Evolutionary conservation across 2,329 filamentous ascomycete genomes (phyloP).

Genomic region (Phoma sp.): DNA sequence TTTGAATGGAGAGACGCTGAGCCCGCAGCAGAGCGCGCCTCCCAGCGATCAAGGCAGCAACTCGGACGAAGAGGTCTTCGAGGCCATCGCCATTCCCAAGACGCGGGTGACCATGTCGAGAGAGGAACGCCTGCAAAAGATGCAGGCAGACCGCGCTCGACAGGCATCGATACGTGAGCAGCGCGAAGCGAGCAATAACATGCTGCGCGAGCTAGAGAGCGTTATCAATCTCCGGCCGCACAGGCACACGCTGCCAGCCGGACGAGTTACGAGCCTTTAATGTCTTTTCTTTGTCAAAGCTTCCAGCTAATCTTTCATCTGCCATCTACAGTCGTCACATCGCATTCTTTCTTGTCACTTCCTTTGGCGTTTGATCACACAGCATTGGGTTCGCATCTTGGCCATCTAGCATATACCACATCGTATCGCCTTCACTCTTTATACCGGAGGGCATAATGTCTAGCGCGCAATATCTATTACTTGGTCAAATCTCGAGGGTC

Average conservation of each 20-base stretch:
- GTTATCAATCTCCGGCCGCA: slow-evolving; percentile 65
- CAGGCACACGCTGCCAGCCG: slow-evolving; percentile 29
- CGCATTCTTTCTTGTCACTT: neutral
- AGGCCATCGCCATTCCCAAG: slow-evolving; percentile 80
- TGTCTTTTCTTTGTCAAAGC: slow-evolving; percentile 7
- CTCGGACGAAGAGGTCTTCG: slow-evolving; percentile 80
- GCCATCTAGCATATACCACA: slow-evolving; percentile 9
- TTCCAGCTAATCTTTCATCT: neutral
- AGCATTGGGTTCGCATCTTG: slow-evolving; percentile 4
- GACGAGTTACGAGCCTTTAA: slow-evolving; percentile 44
- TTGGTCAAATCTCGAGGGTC: slow-evolving; percentile 4
- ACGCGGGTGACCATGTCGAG: slow-evolving; percentile 72
- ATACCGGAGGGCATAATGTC: slow-evolving; percentile 8
- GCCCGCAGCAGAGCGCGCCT: slow-evolving; percentile 47
- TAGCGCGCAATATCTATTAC: slow-evolving; percentile 1
- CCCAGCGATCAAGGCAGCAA: slow-evolving; percentile 59
- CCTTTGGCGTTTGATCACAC: neutral
- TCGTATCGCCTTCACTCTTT: slow-evolving; percentile 1
- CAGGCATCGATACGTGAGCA: slow-evolving; percentile 75
- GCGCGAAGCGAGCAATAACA: slow-evolving; percentile 80
- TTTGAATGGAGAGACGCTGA: slow-evolving; percentile 72
- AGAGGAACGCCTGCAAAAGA: slow-evolving; percentile 85
- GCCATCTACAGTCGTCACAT: neutral
- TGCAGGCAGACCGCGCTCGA: slow-evolving; percentile 82
- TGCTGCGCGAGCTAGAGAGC: slow-evolving; percentile 91